These are phyloP conservation scores for Kwoniella sp. DNA, from an alignment of 768 basidiomycete species.

Conservation along the genomic window DNA sequence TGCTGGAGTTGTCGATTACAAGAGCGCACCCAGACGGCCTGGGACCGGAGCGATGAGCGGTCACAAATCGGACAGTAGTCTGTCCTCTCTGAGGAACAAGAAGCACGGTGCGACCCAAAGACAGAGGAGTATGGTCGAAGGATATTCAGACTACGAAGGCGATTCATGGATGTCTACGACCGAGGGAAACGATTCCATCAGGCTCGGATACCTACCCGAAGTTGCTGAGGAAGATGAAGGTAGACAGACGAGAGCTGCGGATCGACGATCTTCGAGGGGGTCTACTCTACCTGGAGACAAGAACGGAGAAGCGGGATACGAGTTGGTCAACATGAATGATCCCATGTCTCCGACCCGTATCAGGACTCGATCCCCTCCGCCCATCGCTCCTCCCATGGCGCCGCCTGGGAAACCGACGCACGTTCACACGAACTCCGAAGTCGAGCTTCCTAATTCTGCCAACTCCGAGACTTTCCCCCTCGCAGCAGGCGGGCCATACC, in stretches of 20 bases:
- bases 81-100: slow-evolving; percentile 31
- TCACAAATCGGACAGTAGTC: slow-evolving; percentile 26
- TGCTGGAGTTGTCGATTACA: slow-evolving; percentile 32
- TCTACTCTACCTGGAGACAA: slow-evolving; percentile 12
- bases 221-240: slow-evolving; percentile 34
- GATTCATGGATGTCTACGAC: slow-evolving; percentile 49
- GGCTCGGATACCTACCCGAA: slow-evolving; percentile 44
- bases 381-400: neutral
- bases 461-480: slow-evolving; percentile 5
- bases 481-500: slow-evolving; percentile 11
- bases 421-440: slow-evolving; percentile 4
- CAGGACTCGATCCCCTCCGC: slow-evolving; percentile 14
- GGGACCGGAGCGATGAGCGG: neutral
- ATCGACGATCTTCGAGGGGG: slow-evolving; percentile 19
- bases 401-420: neutral
- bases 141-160: slow-evolving; percentile 48
- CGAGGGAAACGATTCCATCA: slow-evolving; percentile 39
- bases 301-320: slow-evolving; percentile 7
- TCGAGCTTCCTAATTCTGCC: slow-evolving; percentile 6
- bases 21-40: slow-evolving; percentile 13
- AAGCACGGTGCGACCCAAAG: slow-evolving; percentile 46
- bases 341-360: slow-evolving; percentile 1
- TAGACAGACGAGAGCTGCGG: slow-evolving; percentile 14
- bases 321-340: slow-evolving; percentile 21
- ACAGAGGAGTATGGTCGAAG: slow-evolving; percentile 54